phyloP scores from a whole-genome alignment of 2,329 filamentous ascomycete species.

The Dactylellina parvicollis region DNA sequence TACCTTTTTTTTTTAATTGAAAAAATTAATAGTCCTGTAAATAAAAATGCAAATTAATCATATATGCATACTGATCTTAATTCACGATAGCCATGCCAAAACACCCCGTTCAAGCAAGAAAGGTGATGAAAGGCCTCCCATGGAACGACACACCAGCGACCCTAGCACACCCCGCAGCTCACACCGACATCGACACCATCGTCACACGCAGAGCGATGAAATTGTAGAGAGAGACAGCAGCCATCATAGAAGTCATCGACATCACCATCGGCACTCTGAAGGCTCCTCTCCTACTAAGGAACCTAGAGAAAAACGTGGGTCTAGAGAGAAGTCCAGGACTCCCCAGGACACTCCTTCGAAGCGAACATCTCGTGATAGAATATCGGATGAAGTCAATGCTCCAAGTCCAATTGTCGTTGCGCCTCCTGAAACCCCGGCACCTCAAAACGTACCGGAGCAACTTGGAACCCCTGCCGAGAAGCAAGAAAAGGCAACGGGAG shows the following conservation, averaged over 20 bases:
- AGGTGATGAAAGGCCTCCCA: constrained; percentile 44
- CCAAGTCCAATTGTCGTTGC: constrained; percentile 2
- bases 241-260: constrained; percentile 25
- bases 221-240: constrained; percentile 25
- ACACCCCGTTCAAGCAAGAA: constrained; percentile 51
- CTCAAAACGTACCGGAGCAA: background rate
- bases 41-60: constrained; percentile 49
- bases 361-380: constrained; percentile 13
- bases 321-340: constrained; percentile 35
- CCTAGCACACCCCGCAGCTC: constrained; percentile 35
- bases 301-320: constrained; percentile 38
- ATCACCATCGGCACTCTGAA: constrained; percentile 36
- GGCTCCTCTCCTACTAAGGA: constrained; percentile 32
- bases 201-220: constrained; percentile 36
- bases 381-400: constrained; percentile 4
- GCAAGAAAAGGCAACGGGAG: constrained; percentile 5
- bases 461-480: constrained; percentile 1
- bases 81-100: constrained; percentile 44
- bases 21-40: constrained; percentile 28
- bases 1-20: constrained; percentile 17
- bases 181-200: constrained; percentile 50
- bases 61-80: constrained; percentile 42
- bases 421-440: background rate
- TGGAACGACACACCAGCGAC: constrained; percentile 49
- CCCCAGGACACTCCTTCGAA: constrained; percentile 24